Evolutionary conservation across 2,329 filamentous ascomycete genomes (phyloP).

Genomic region (Pyricularia pennisetigena): DNA sequence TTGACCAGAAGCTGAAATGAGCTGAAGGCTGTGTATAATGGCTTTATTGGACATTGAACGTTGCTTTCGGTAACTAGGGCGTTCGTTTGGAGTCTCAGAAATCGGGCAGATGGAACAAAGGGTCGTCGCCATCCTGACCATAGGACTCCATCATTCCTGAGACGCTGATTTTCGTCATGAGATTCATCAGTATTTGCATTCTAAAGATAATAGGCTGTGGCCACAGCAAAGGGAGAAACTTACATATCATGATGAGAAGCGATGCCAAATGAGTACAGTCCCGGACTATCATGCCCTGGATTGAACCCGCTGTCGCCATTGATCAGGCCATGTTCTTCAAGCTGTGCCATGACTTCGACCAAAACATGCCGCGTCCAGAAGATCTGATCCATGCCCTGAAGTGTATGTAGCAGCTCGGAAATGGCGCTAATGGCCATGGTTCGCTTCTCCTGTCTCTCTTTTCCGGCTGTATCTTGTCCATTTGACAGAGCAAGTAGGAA

Average conservation of each 20-base stretch:
- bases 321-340: slow-evolving; percentile 14
- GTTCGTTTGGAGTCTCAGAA: not conserved
- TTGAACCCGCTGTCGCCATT: slow-evolving; percentile 11
- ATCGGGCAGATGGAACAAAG: slow-evolving; percentile 7
- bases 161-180: slow-evolving; percentile 3
- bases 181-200: not conserved
- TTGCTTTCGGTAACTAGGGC: not conserved
- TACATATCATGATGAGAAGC: slow-evolving; percentile 10
- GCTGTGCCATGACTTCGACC: slow-evolving; percentile 15
- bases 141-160: slow-evolving; percentile 13
- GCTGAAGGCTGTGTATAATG: not conserved
- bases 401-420: slow-evolving; percentile 11
- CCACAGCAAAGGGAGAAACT: not conserved
- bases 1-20: not conserved
- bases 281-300: slow-evolving; percentile 9
- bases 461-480: not conserved
- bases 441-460: not conserved
- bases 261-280: slow-evolving; percentile 12
- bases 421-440: slow-evolving; percentile 7
- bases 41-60: not conserved
- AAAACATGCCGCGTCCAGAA: slow-evolving; percentile 15
- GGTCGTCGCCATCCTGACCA: slow-evolving; percentile 12
- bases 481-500: slow-evolving; percentile 13
- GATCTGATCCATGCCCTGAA: slow-evolving; percentile 18
- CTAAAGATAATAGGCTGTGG: no score